A percentile compares a stretch with the other conserved stretches of the same genome.
These are phyloP conservation scores for Ploettnerulaceae sp. DNA, from an alignment of 2,329 filamentous ascomycete species.

Conservation along the genomic window DNA sequence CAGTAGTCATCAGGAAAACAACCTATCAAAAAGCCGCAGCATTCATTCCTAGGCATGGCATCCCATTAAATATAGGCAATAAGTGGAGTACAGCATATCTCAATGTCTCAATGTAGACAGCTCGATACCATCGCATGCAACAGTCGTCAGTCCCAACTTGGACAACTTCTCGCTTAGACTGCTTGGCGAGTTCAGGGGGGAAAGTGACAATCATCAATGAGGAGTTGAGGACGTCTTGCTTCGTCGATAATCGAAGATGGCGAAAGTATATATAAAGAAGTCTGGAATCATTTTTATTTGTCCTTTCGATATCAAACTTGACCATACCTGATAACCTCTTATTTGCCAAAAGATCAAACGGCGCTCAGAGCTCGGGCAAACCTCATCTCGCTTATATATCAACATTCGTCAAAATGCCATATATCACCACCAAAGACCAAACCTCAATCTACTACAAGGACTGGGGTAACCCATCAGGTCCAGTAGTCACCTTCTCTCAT, in stretches of 20 bases:
- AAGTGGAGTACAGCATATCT: neutral
- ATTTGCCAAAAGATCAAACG: neutral
- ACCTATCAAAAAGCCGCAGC: neutral
- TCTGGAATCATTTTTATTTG: neutral
- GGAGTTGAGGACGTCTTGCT: neutral
- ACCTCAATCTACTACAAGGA: slow-evolving; percentile 40
- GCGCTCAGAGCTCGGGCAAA: no score
- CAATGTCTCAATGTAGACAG: neutral
- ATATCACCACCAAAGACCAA: slow-evolving; percentile 37
- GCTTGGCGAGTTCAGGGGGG: neutral
- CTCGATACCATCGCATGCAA: no score
- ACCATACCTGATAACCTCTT: neutral
- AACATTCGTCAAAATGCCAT: slow-evolving; percentile 25
- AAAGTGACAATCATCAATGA: neutral
- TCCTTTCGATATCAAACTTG: neutral
- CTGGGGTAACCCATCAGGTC: slow-evolving; percentile 37
- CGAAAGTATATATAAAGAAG: neutral
- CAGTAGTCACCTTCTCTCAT: slow-evolving; percentile 36
- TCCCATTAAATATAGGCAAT: neutral
- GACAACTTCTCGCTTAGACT: neutral
- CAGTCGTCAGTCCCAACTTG: no score
- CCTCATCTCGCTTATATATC: neutral
- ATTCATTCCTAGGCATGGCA: neutral
- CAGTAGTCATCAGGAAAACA: neutral
- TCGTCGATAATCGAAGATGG: neutral